Conservation (phyloP, 2,329 filamentous ascomycete species). For the Arthrobotrys musiformis region DNA sequence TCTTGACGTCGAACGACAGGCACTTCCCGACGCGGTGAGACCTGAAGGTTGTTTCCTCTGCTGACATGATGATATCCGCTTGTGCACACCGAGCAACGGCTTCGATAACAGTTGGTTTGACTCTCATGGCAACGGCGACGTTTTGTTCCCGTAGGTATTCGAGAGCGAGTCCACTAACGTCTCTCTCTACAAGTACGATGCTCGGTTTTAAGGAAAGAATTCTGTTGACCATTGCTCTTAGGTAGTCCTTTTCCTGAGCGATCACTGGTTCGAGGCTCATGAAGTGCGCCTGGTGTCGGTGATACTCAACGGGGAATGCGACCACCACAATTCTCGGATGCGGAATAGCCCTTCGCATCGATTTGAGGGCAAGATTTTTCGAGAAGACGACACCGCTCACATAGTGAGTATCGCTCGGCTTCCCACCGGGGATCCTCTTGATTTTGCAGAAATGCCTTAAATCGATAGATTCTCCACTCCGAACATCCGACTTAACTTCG, state of each 20-base stretch:
- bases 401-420: conserved; percentile 91
- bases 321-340: conserved; percentile 91
- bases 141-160: conserved; percentile 87
- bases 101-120: conserved; percentile 94
- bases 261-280: conserved; percentile 98
- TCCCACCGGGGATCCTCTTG: conserved; percentile 93
- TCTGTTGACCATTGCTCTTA: conserved; percentile 88
- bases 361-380: conserved; percentile 95
- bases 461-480: conserved; percentile 92
- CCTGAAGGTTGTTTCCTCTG: conserved; percentile 86
- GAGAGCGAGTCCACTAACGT: conserved; percentile 89
- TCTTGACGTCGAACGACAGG: conserved; percentile 92
- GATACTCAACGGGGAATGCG: conserved; percentile 95
- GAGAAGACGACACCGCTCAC: conserved; percentile 96
- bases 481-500: conserved; percentile 92
- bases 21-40: conserved; percentile 81
- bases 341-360: conserved; percentile 86
- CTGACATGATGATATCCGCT: conserved; percentile 90
- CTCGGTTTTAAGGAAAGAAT: conserved; percentile 88
- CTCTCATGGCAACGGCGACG: conserved; percentile 94
- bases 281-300: conserved; percentile 90
- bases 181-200: conserved; percentile 88
- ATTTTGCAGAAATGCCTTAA: conserved; percentile 97
- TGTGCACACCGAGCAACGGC: conserved; percentile 92
- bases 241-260: conserved; percentile 92